phyloP scores from a whole-genome alignment of 1,284 basidiomycete genomes.

The Coniferiporia weirii region DNA sequence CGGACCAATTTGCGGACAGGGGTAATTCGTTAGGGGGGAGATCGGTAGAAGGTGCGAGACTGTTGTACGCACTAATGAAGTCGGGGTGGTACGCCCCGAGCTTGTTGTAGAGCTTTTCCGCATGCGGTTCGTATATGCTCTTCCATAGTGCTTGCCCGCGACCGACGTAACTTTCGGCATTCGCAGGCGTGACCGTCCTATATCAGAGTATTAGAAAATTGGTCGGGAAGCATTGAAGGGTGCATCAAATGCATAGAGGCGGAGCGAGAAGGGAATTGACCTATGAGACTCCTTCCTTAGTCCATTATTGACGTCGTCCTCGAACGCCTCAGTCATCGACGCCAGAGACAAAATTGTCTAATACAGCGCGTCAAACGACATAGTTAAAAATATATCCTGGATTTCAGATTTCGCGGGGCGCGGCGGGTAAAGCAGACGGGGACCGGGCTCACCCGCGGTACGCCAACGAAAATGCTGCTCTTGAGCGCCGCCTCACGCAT shows the following conservation, averaged over 20 bases:
- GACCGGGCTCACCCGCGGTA: slow-evolving; percentile 65
- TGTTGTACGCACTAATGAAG: slow-evolving; percentile 66
- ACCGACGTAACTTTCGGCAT: slow-evolving; percentile 59
- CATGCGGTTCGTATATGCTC: slow-evolving; percentile 88
- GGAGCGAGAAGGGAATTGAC: slow-evolving; percentile 36
- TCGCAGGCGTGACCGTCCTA: slow-evolving; percentile 59
- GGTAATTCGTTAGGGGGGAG: not conserved
- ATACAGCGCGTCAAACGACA: not conserved
- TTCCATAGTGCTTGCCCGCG: slow-evolving; percentile 79
- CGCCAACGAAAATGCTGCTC: slow-evolving; percentile 89
- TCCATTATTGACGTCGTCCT: slow-evolving; percentile 70
- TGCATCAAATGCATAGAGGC: not conserved
- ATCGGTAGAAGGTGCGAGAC: slow-evolving; percentile 24
- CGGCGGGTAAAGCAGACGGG: not conserved
- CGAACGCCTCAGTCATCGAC: slow-evolving; percentile 67
- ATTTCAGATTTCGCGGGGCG: slow-evolving; percentile 6
- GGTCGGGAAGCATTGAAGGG: not conserved
- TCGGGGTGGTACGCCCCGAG: slow-evolving; percentile 81
- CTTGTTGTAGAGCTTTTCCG: slow-evolving; percentile 85
- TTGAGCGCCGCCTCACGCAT: slow-evolving; percentile 95
- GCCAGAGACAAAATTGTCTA: slow-evolving; percentile 82
- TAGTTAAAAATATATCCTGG: not conserved
- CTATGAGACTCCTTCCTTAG: slow-evolving; percentile 64
- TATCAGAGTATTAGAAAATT: slow-evolving; percentile 2
- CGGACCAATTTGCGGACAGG: not conserved